A percentile compares a stretch with the other conserved stretches of the same genome.
Evolutionary conservation across 768 basidiomycete genomes (phyloP).

Genomic region (Astraeus odoratus): DNA sequence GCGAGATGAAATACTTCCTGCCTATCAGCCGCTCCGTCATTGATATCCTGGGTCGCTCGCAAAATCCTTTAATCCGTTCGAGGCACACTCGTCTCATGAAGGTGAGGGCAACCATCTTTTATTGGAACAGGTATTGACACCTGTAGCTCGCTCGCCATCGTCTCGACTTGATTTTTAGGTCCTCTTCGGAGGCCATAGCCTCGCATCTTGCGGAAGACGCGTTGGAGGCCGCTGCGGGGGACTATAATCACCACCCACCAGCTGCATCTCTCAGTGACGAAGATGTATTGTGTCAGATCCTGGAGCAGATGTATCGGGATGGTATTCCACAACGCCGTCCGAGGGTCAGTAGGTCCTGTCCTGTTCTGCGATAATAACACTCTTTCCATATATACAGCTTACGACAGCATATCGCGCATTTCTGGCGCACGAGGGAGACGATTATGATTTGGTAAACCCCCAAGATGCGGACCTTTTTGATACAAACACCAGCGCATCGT

Average conservation of each 20-base stretch:
- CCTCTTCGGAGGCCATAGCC: conserved; percentile 24
- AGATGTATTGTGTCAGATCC: conserved; percentile 32
- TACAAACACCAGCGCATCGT: not conserved
- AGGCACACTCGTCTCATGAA: conserved; percentile 39
- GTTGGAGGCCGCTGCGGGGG: conserved; percentile 9
- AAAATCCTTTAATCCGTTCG: conserved; percentile 38
- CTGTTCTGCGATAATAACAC: not conserved
- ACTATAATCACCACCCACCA: conserved; percentile 6
- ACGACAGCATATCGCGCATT: conserved; percentile 4
- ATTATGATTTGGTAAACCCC: conserved; percentile 16
- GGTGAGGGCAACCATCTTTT: conserved; percentile 29
- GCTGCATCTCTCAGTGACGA: conserved; percentile 24
- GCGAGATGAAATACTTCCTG: conserved; percentile 43
- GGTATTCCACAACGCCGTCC: conserved; percentile 37
- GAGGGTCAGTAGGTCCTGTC: conserved; percentile 35
- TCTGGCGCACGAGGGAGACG: conserved; percentile 13
- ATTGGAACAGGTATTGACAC: conserved; percentile 5
- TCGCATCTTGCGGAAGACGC: conserved; percentile 7
- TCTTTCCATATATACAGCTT: conserved; percentile 2
- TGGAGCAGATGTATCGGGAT: conserved; percentile 39
- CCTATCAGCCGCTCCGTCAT: conserved; percentile 45
- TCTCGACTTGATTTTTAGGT: conserved; percentile 21
- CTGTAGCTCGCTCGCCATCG: conserved; percentile 18
- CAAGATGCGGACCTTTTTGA: conserved; percentile 5
- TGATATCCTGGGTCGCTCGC: conserved; percentile 47